Evolutionary conservation across 2,329 filamentous ascomycete genomes (phyloP), one percentile per base, ranked within the genome.

Genomic region (Aspergillus fijiensis): DNA sequence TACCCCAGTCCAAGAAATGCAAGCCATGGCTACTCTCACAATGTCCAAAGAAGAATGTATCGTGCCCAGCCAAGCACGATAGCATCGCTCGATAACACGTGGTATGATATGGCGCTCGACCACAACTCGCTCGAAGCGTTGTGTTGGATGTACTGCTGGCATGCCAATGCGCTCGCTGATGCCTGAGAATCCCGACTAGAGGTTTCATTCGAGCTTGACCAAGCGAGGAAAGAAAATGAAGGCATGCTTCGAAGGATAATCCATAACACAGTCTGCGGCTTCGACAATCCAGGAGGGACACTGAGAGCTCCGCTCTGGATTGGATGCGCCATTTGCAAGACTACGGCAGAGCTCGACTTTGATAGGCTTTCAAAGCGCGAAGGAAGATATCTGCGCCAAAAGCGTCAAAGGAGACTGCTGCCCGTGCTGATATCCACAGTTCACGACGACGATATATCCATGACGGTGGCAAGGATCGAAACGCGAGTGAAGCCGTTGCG

Each of bases 311-410:
- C 67, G 67, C 70, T 74, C 63, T 56, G 64, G 64, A 65, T 63
- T 45, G 14, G 57, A 57, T 59, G 63, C 65, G 75, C 71, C 45
- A 62, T 76, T 73, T 74, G 79, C 80, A 78, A 77, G 81, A 83
- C 81, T 74, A 74, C 75, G 79, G 83, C 79, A 75, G 79, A 65
- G 70, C 85, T 89, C 86, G 71, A 89, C 86, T 85, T 83, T 70
- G 47, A 49, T 59, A 59, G 57, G 64, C 67, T 71, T 67, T 68
- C 70, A 67, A 63, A 63, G 66, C 64, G 69, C 71, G 72, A 71
- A 60, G 47, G 14, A 65, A 63, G 60, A 48, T 60, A 59, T 60
- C 65, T 65, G 64, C 69, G 72, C 69, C 66, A 67, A 69, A 70
- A 69, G 56, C 57, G 51, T 54, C 60, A 67, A 75, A 75, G 74